Conservation (phyloP, 208 protist species). For the Acanthamoeba royreba region DNA sequence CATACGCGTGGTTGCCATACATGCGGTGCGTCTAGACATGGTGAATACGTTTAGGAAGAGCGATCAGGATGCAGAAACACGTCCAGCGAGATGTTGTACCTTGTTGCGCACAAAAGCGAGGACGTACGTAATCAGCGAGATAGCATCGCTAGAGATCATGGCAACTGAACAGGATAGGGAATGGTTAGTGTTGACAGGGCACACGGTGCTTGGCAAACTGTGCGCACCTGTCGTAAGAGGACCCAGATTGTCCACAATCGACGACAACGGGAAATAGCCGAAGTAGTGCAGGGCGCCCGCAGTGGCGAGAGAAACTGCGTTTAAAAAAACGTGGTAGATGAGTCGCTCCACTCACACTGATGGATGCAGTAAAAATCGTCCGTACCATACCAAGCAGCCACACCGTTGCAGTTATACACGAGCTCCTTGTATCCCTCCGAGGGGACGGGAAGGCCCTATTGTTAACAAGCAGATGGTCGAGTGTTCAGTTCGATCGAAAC, state of each 20-base stretch:
- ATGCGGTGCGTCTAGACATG: constrained; percentile 81
- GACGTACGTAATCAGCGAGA: constrained; percentile 7
- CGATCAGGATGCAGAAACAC: no score
- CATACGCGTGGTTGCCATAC: constrained; percentile 88
- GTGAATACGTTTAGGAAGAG: no score
- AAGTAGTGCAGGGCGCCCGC: neutral
- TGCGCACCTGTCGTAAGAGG: neutral
- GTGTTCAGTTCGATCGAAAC: no score
- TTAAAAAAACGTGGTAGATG: no score
- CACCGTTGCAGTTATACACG: constrained; percentile 88
- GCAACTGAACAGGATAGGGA: neutral
- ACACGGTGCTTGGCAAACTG: no score
- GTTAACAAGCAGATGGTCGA: no score
- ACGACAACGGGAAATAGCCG: neutral
- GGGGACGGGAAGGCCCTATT: constrained; percentile 81
- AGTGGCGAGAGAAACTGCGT: neutral
- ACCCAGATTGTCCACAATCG: neutral
- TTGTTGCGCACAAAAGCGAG: constrained; percentile 1
- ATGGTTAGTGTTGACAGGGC: no score
- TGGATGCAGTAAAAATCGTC: constrained; percentile 67
- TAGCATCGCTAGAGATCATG: neutral
- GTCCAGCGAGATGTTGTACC: constrained; percentile 72
- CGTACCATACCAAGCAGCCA: constrained; percentile 84
- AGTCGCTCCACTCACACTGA: neutral
- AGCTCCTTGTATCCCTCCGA: constrained; percentile 74